phyloP scores from a whole-genome alignment of 2,329 filamentous ascomycete species.

The Fusarium guadeloupense region DNA sequence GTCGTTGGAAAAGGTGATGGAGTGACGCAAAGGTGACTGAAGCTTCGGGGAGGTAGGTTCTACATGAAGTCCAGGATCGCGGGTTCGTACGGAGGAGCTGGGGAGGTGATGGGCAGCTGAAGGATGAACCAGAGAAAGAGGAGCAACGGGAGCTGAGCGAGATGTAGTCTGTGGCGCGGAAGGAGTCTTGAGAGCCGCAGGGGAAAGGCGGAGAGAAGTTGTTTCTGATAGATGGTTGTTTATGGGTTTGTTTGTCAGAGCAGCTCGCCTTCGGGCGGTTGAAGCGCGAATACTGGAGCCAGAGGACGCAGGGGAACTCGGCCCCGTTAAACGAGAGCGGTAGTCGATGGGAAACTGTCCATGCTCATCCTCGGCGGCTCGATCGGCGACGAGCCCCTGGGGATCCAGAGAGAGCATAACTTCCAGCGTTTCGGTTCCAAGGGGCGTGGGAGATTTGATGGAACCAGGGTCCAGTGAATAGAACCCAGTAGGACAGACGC shows the following conservation, averaged over 20 bases:
- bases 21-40: conserved; percentile 46
- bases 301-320: conserved; percentile 29
- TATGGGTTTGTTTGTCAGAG: conserved; percentile 27
- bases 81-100: conserved; percentile 33
- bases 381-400: conserved; percentile 38
- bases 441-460: conserved; percentile 38
- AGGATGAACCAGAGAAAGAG: conserved; percentile 26
- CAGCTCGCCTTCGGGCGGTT: conserved; percentile 25
- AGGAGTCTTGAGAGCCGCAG: conserved; percentile 27
- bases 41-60: conserved; percentile 44
- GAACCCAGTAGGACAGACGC: conserved; percentile 26
- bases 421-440: conserved; percentile 42
- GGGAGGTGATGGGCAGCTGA: conserved; percentile 30
- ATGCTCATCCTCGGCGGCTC: conserved; percentile 22
- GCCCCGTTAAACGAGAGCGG: conserved; percentile 35
- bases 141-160: conserved; percentile 10
- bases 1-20: conserved; percentile 40
- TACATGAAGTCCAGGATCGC: conserved; percentile 39
- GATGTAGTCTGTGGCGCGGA: conserved; percentile 21
- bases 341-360: conserved; percentile 37
- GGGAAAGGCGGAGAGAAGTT: conserved; percentile 28
- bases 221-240: conserved; percentile 36
- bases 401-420: conserved; percentile 43
- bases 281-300: conserved; percentile 35
- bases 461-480: conserved; percentile 36